These are phyloP conservation scores for Carallia pectinifolia DNA, from an alignment of 345 rosid species.

Conservation along the genomic window DNA sequence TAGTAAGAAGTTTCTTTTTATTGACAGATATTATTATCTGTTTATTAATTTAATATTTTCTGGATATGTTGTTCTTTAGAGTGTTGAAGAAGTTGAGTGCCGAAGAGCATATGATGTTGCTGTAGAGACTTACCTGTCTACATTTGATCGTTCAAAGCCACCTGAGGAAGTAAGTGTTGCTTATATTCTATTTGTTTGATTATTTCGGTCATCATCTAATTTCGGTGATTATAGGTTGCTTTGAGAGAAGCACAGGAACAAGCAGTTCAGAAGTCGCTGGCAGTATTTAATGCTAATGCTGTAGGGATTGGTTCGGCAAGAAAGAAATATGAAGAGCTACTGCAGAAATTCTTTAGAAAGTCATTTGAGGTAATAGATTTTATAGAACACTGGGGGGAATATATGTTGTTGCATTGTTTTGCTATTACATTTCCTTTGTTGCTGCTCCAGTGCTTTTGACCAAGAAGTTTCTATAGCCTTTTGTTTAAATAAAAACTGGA, in stretches of 20 bases:
- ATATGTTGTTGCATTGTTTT: neutral
- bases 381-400: neutral
- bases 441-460: neutral
- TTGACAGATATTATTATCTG: neutral
- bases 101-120: constrained; percentile 88
- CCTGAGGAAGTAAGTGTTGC: constrained; percentile 75
- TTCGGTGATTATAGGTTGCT: constrained; percentile 48
- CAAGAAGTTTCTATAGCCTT: neutral
- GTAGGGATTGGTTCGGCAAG: constrained; percentile 79
- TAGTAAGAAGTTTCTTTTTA: neutral
- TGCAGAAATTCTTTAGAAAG: constrained; percentile 76
- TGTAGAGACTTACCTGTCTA: constrained; percentile 58
- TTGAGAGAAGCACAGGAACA: constrained; percentile 90
- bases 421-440: neutral
- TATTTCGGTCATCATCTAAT: constrained; percentile 29
- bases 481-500: neutral
- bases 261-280: constrained; percentile 71
- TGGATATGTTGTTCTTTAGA: constrained; percentile 41
- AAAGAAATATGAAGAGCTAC: constrained; percentile 82
- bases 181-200: constrained; percentile 13
- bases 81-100: constrained; percentile 98
- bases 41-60: neutral
- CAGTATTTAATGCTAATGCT: constrained; percentile 65
- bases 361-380: constrained; percentile 66
- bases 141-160: constrained; percentile 68